Evolutionary conservation across 306 rosid species (phyloP), one percentile per base, ranked within the genome.

Genomic region (Quercus aquifolioides): DNA sequence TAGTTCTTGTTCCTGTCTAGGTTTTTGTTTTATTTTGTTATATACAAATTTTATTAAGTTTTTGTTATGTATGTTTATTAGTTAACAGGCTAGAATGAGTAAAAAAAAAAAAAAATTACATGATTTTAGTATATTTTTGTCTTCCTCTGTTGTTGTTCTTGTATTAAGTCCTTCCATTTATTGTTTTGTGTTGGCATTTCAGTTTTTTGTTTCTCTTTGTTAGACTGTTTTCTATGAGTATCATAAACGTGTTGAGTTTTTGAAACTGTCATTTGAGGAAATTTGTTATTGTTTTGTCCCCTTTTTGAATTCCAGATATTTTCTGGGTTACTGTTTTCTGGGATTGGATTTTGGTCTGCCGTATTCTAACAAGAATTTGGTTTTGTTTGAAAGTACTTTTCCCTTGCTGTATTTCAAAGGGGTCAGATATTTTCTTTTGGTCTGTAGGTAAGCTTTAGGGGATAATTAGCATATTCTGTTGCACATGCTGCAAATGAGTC

Each of bases 241-340:
- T 43, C 67, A 46, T 35, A 14, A 79, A 80, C 33, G 65, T 26
- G 79, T 21, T 81, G 78, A 23, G 75, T 33, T 65, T 76, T 74
- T 14, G 51, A 74, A 85, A 55, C 75, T 68, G 73, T 51, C 80
- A 73, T 57, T 41, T 73, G 70, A n/a, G 68, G 26, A 72, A 20
- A 20, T 71, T 84, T 8, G 52, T 55, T 74, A 55, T 69, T 55
- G 68, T 76, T 55, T 72, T 41, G 57, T 68, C 59, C 69, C 65
- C 3, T 19, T 82, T 11, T 69, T 71, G 69, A 23, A 43, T 35
- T 33, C 60, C 55, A 10, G 71, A 63, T 55, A 38, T 56, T 55
- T 55, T 83, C 33, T 3, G 33, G 56, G 74, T 20, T 74, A 26
- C 33, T 30, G 5, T 30, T 30, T 30, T 20, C 72, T 70, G 57